A percentile compares a stretch with the other conserved stretches of the same genome.
phyloP scores from a whole-genome alignment of 2,329 filamentous ascomycete genomes.

The Sordariomycetes sp. region DNA sequence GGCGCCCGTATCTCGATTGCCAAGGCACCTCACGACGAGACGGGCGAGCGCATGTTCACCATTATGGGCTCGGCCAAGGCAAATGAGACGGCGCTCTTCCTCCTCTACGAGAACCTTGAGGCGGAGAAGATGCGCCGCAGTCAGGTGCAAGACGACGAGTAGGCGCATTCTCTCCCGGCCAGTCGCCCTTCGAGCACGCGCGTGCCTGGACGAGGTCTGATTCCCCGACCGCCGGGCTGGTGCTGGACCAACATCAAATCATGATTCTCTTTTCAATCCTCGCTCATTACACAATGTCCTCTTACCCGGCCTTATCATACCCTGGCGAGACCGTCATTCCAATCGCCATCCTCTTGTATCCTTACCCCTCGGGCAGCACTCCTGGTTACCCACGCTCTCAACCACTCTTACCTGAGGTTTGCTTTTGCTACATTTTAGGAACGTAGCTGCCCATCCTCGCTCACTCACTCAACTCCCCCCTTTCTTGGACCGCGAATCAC shows the following conservation, averaged over 20 bases:
- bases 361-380: too few species aligned
- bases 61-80: constrained; percentile 92
- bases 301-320: background rate
- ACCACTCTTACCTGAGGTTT: background rate
- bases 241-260: background rate
- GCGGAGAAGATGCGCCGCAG: constrained; percentile 98
- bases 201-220: too few species aligned
- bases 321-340: constrained; percentile 5
- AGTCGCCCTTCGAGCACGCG: too few species aligned
- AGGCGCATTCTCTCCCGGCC: constrained; percentile 33
- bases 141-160: constrained; percentile 52
- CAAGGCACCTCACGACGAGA: constrained; percentile 93
- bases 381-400: too few species aligned
- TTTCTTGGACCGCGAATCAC: too few species aligned
- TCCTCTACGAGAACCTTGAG: constrained; percentile 97
- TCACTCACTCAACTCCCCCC: background rate
- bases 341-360: constrained; percentile 2
- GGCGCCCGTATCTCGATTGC: constrained; percentile 96
- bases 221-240: too few species aligned
- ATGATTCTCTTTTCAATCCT: background rate
- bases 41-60: constrained; percentile 98
- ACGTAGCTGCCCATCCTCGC: too few species aligned
- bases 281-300: constrained; percentile 1
- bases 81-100: constrained; percentile 91
- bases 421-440: too few species aligned